These are phyloP conservation scores for Pleurotus pulmonarius DNA, from an alignment of 768 basidiomycete genomes.

Conservation along the genomic window DNA sequence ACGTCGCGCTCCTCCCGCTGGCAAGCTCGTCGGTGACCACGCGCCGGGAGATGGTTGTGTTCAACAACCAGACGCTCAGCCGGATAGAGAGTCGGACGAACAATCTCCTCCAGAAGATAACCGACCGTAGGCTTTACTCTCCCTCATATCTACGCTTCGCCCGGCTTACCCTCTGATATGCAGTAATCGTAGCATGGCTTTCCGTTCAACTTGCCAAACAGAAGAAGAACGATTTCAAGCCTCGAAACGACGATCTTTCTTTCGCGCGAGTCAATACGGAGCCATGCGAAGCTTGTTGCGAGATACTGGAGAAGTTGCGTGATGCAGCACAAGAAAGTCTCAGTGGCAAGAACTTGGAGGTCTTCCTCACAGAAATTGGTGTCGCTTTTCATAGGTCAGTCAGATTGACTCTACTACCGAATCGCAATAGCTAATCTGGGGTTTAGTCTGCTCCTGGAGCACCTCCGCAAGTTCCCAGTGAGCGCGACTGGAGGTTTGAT, in stretches of 20 bases:
- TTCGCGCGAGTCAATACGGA: slow-evolving; percentile 95
- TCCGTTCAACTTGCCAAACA: slow-evolving; percentile 79
- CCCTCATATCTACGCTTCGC: not conserved
- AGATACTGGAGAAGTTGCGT: slow-evolving; percentile 75
- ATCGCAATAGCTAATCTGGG: not conserved
- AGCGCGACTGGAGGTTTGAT: slow-evolving; percentile 95
- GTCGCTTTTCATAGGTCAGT: slow-evolving; percentile 86
- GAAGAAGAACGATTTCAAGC: slow-evolving; percentile 96
- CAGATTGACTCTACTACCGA: not conserved
- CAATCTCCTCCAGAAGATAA: slow-evolving; percentile 70
- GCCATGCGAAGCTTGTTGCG: slow-evolving; percentile 84
- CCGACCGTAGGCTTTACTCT: slow-evolving; percentile 60
- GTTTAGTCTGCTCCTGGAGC: slow-evolving; percentile 82
- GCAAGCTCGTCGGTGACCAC: slow-evolving; percentile 82
- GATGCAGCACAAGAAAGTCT: slow-evolving; percentile 73
- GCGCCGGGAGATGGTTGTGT: slow-evolving; percentile 88
- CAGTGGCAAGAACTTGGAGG: slow-evolving; percentile 90
- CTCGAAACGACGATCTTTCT: slow-evolving; percentile 91
- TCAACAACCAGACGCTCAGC: slow-evolving; percentile 85
- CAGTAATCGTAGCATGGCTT: slow-evolving; percentile 76
- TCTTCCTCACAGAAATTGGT: slow-evolving; percentile 91
- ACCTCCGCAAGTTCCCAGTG: slow-evolving; percentile 94
- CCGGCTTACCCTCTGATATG: not conserved
- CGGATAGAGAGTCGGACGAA: slow-evolving; percentile 84
- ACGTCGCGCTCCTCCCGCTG: slow-evolving; percentile 84